Percentiles rank a stretch among this genome's conserved stretches.
Evolutionary conservation across 176 grass and related monocot species (phyloP).

Genomic region (Dactylis glomerata): DNA sequence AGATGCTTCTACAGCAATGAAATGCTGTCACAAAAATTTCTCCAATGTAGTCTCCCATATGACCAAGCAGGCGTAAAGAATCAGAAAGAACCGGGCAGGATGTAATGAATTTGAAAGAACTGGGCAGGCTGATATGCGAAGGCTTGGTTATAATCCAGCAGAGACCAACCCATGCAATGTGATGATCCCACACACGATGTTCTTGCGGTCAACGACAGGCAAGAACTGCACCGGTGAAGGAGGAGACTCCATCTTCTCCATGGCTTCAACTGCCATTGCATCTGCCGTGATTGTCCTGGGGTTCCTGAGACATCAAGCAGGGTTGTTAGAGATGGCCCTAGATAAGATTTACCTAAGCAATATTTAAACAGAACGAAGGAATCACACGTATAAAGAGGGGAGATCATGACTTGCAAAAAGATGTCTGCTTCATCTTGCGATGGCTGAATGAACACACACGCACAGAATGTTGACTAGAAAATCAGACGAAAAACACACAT

Average conservation of each 20-base stretch:
- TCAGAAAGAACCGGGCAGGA: not conserved
- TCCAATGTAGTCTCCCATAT: not conserved
- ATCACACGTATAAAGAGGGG: not conserved
- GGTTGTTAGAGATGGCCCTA: not conserved
- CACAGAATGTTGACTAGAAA: not conserved
- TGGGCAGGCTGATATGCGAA: not conserved
- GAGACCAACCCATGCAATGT: slow-evolving; percentile 93
- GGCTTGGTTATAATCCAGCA: slow-evolving; percentile 48
- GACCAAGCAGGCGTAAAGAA: slow-evolving; percentile 10
- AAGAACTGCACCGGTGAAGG: slow-evolving; percentile 94
- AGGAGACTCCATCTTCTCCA: slow-evolving; percentile 87
- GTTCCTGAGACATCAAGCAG: slow-evolving; percentile 35
- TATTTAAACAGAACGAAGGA: not conserved
- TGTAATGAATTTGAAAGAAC: not conserved
- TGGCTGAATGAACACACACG: not conserved
- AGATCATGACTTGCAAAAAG: not conserved
- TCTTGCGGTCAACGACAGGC: slow-evolving; percentile 65
- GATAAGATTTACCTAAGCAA: not conserved
- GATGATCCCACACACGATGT: slow-evolving; percentile 74
- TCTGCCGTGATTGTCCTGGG: slow-evolving; percentile 82
- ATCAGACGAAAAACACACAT: not conserved
- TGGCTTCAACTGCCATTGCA: slow-evolving; percentile 83
- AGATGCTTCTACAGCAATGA: not conserved
- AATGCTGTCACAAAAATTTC: not conserved
- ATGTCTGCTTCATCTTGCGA: not conserved